Percentiles rank a stretch among this genome's conserved stretches.
These are phyloP conservation scores for Lophium mytilinum DNA, from an alignment of 495 filamentous ascomycete genomes.

Conservation along the genomic window DNA sequence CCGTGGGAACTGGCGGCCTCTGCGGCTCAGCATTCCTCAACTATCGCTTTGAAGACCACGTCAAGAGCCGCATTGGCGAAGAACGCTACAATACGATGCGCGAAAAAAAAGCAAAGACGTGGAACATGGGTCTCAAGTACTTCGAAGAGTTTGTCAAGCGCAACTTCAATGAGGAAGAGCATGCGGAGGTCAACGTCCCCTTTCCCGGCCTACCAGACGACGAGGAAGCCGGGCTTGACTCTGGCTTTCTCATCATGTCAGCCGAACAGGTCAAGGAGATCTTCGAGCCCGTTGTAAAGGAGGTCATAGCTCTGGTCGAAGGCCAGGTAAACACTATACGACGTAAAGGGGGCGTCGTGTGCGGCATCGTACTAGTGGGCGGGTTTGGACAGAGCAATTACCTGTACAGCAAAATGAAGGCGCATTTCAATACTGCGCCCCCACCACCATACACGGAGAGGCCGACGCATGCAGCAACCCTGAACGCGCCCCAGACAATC, in stretches of 20 bases:
- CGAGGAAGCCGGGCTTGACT: slow-evolving; percentile 37
- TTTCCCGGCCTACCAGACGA: slow-evolving; percentile 66
- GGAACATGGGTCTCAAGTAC: slow-evolving; percentile 72
- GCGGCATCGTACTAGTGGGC: slow-evolving; percentile 61
- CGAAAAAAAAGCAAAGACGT: slow-evolving; percentile 41
- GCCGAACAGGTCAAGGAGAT: slow-evolving; percentile 38
- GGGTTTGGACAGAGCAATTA: slow-evolving; percentile 64
- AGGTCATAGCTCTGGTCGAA: slow-evolving; percentile 52
- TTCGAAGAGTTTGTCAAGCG: slow-evolving; percentile 55
- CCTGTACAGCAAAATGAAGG: slow-evolving; percentile 50
- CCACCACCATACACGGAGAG: slow-evolving; percentile 59
- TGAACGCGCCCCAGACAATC: slow-evolving; percentile 35
- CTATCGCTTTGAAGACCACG: slow-evolving; percentile 40
- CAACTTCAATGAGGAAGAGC: slow-evolving; percentile 68
- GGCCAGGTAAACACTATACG: slow-evolving; percentile 46
- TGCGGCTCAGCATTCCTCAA: slow-evolving; percentile 40
- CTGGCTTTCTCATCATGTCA: slow-evolving; percentile 37
- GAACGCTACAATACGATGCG: slow-evolving; percentile 36
- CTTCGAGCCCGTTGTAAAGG: slow-evolving; percentile 44
- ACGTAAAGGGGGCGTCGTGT: slow-evolving; percentile 54
- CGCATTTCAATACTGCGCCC: slow-evolving; percentile 54
- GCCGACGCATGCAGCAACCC: slow-evolving; percentile 46
- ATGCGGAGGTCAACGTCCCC: slow-evolving; percentile 60
- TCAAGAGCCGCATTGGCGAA: slow-evolving; percentile 33
- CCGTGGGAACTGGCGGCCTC: slow-evolving; percentile 45